Evolutionary conservation across 2,329 filamentous ascomycete genomes (phyloP).

Genomic region (Colletotrichum sidae): DNA sequence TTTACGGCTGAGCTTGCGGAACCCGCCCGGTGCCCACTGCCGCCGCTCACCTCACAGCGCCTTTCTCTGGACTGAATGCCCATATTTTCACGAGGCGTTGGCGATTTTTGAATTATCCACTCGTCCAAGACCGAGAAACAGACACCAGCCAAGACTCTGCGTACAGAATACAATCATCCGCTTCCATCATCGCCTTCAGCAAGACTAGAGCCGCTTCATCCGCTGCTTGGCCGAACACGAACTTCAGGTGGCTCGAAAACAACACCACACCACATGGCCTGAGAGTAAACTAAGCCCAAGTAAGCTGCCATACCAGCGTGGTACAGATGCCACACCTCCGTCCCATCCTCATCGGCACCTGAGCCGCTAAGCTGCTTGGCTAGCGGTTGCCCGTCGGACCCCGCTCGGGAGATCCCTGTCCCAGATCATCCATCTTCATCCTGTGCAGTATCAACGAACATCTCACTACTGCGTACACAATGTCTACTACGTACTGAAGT

Average conservation of each 20-base stretch:
- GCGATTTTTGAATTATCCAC: too few relatives aligned
- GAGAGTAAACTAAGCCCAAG: not conserved
- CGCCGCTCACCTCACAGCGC: too few relatives aligned
- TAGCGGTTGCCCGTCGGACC: not conserved
- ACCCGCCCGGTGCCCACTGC: not conserved
- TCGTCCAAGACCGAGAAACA: too few relatives aligned
- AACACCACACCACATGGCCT: conserved; percentile 8
- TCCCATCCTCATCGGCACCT: conserved; percentile 19
- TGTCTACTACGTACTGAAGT: too few relatives aligned
- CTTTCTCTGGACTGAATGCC: not conserved
- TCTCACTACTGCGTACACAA: not conserved
- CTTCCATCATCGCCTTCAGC: not conserved
- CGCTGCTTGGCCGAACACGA: conserved; percentile 22
- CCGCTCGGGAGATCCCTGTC: conserved; percentile 5
- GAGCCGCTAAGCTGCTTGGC: not conserved
- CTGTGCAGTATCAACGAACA: not conserved
- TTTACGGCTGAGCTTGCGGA: conserved; percentile 4
- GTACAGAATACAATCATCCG: not conserved
- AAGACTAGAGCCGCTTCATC: conserved; percentile 3
- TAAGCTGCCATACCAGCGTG: not conserved
- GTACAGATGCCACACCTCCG: conserved; percentile 4
- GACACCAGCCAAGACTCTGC: not conserved
- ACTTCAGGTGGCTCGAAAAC: conserved; percentile 25
- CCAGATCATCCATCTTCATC: conserved; percentile 14
- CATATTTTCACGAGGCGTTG: not conserved